Base-by-base conservation (phyloP, 768 basidiomycete genomes). In the Lactifluus pinguis region DNA sequence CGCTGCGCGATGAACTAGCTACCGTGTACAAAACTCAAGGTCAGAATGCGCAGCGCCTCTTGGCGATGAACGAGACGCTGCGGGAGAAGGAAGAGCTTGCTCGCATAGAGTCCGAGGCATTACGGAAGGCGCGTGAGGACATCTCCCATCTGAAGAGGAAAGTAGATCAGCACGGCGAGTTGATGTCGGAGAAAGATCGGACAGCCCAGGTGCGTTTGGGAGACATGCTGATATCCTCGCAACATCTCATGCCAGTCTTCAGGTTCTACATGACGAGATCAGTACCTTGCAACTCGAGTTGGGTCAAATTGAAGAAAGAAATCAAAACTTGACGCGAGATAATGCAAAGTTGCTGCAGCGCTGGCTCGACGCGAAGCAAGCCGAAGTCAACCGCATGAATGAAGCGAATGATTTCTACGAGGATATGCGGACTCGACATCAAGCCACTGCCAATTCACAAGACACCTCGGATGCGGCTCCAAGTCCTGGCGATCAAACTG, bases 221-320 rank as follows among this genome's bases (percentile, higher is more conserved):
- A 25, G 9, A 13, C n/a, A 6, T 29, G 45, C 49, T 15, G 10
- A 25, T 49, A 10, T 3, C n/a, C 6, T 17, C 21, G 21, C 49
- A n/a, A 36, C 8, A 32, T 55, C 36, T 57, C 44, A 57, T 30
- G 45, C 32, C 52, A 32, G 42, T 15, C 39, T 56, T 34, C 49
- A 97, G 95, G 87, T 91, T 56, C 80, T 98, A 15, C 89, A 95
- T 68, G 95, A 99, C 72, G 95, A 99, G 75, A 89, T 95, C 75
- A 86, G 84, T 65, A 92, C 95, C 1, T 80, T 94, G 49, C 87
- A 91, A 60, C 80, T 99, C 52, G 95, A 99, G 72, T 82, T 98
- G 13, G 83, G 86, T 48, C 91, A 95, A 68, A 85, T 95, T 29
- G 87, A 91, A 58, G 85, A 92, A 62, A 85, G 91, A 39, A 97